These are phyloP conservation scores for Neurospora intermedia DNA, from an alignment of 495 filamentous ascomycete species.

Conservation along the genomic window DNA sequence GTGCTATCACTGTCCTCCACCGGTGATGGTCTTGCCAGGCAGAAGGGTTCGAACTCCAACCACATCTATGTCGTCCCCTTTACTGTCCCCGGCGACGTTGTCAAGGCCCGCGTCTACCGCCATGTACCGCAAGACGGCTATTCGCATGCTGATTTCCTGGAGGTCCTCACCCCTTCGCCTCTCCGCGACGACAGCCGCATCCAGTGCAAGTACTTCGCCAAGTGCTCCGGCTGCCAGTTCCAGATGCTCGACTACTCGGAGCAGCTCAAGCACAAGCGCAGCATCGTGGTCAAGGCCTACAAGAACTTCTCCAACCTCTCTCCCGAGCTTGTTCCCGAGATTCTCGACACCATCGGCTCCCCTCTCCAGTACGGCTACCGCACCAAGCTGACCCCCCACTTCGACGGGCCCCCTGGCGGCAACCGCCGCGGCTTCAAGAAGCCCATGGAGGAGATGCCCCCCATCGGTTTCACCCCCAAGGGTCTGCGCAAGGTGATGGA, in stretches of 20 bases:
- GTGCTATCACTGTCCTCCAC: constrained; percentile 74
- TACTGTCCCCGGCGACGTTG: constrained; percentile 66
- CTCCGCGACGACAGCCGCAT: constrained; percentile 67
- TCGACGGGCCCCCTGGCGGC: constrained; percentile 54
- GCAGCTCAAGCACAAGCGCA: constrained; percentile 74
- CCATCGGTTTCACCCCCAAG: constrained; percentile 88
- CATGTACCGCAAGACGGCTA: constrained; percentile 52
- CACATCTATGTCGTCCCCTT: constrained; percentile 89
- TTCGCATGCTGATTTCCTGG: constrained; percentile 68
- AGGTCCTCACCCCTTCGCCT: constrained; percentile 60
- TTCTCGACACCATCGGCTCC: constrained; percentile 78
- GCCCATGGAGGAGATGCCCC: constrained; percentile 45
- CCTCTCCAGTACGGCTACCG: constrained; percentile 88
- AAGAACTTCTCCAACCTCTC: constrained; percentile 76
- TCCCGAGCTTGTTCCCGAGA: constrained; percentile 60
- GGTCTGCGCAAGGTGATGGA: constrained; percentile 63
- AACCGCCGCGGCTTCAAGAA: constrained; percentile 28
- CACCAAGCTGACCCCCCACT: constrained; percentile 94
- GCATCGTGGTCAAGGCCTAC: constrained; percentile 85
- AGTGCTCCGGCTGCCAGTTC: constrained; percentile 89
- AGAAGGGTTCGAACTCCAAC: constrained; percentile 47
- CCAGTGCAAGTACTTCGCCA: constrained; percentile 73
- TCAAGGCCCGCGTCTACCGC: constrained; percentile 66
- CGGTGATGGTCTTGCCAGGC: constrained; percentile 71
- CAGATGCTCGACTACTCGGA: constrained; percentile 89